These are phyloP conservation scores for Prunus campanulata DNA, from an alignment of 306 rosid genomes.

Conservation along the genomic window DNA sequence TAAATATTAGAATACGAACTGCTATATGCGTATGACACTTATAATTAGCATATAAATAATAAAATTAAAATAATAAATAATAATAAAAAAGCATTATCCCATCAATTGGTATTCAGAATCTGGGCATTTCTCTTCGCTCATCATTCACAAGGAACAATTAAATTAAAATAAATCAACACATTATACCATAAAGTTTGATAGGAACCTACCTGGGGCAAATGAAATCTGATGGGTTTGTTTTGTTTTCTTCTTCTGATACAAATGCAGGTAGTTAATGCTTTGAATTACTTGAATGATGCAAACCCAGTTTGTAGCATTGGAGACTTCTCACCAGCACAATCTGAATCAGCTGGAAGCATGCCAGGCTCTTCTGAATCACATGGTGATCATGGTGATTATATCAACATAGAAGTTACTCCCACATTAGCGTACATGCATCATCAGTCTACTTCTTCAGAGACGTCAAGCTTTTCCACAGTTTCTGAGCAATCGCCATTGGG, in stretches of 20 bases:
- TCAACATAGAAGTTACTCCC: conserved; percentile 14
- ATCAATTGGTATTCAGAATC: not conserved
- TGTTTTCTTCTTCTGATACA: not conserved
- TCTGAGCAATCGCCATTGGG: conserved; percentile 21
- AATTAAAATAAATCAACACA: not conserved
- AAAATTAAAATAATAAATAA: too few relatives aligned
- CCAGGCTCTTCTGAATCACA: conserved; percentile 17
- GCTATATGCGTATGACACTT: not conserved
- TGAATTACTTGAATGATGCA: conserved; percentile 39
- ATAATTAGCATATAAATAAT: too few relatives aligned
- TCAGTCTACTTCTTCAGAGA: conserved; percentile 21
- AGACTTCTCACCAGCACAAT: conserved; percentile 44
- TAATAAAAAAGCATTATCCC: not conserved
- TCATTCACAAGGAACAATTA: not conserved
- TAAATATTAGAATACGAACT: not conserved
- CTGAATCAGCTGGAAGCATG: conserved; percentile 37
- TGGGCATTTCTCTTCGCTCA: not conserved
- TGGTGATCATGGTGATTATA: conserved; percentile 11
- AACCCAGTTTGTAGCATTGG: conserved; percentile 25
- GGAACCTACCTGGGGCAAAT: not conserved
- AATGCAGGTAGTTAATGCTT: conserved; percentile 54
- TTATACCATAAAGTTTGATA: not conserved
- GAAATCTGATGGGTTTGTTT: not conserved
- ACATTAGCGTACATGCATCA: not conserved
- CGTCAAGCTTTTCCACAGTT: conserved; percentile 12